A percentile compares a stretch with the other conserved stretches of the same genome.
Evolutionary conservation across 441 rosid species (phyloP).

Genomic region (Populus hybrid): DNA sequence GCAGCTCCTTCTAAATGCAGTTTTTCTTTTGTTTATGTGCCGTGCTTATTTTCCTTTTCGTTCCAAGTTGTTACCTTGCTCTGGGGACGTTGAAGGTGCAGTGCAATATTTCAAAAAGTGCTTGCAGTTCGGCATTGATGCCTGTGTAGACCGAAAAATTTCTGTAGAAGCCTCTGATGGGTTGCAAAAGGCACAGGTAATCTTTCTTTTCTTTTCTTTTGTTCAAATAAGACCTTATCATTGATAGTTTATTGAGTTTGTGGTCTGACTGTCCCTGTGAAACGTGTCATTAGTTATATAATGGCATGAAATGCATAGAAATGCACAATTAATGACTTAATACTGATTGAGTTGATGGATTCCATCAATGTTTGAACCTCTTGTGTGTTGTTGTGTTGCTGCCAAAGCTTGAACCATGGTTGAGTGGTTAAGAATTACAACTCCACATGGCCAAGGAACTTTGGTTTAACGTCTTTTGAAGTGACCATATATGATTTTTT

Average conservation of each 20-base stretch:
- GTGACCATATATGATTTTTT: background rate
- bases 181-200: too few relatives aligned
- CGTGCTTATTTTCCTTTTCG: background rate
- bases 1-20: background rate
- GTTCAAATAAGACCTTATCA: background rate
- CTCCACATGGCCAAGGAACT: background rate
- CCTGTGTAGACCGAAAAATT: constrained; percentile 74
- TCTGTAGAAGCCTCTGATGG: constrained; percentile 93
- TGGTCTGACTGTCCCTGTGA: background rate
- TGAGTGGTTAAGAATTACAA: background rate
- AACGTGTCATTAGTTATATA: background rate
- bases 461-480: background rate
- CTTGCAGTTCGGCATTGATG: constrained; percentile 68
- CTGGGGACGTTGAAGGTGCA: constrained; percentile 91
- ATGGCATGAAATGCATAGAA: background rate
- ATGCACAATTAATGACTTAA: background rate
- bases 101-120: constrained; percentile 68
- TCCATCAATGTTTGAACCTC: background rate
- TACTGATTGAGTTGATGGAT: background rate
- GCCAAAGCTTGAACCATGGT: background rate
- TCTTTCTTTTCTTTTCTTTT: constrained; percentile 9
- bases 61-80: constrained; percentile 75
- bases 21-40: background rate
- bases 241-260: background rate
- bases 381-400: background rate